A percentile compares a stretch with the other conserved stretches of the same genome.
Conservation (phyloP, 2,329 filamentous ascomycete genomes). For the Pseudogymnoascus sp. region DNA sequence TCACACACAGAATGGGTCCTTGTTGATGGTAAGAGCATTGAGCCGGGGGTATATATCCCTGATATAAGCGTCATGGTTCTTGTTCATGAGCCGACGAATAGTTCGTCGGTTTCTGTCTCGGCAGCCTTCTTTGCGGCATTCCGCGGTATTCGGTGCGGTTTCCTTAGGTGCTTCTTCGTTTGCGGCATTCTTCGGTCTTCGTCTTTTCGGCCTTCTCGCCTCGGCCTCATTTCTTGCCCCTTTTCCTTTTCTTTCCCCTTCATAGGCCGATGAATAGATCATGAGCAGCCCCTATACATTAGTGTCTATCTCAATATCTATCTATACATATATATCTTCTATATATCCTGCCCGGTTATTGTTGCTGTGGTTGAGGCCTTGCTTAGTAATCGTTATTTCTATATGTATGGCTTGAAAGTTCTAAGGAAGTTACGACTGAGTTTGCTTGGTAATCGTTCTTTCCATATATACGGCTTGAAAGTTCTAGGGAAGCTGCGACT, state of each 20-base stretch:
- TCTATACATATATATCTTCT: not conserved
- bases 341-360: too few species aligned
- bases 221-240: not conserved
- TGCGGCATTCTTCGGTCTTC: not conserved
- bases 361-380: too few species aligned
- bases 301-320: not conserved
- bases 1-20: too few species aligned
- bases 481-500: too few species aligned
- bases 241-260: not conserved
- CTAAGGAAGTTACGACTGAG: too few species aligned
- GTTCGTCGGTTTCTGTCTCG: not conserved
- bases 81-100: not conserved
- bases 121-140: not conserved
- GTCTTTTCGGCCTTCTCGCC: not conserved
- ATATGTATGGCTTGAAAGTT: too few species aligned
- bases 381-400: too few species aligned
- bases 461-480: too few species aligned
- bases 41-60: too few species aligned
- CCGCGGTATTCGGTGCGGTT: not conserved
- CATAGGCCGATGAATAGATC: not conserved
- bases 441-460: too few species aligned
- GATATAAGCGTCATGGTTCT: not conserved
- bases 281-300: not conserved
- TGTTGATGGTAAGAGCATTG: too few species aligned
- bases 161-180: not conserved